Conservation (phyloP, 2,329 filamentous ascomycete species). For the Fusarium dimerum region DNA sequence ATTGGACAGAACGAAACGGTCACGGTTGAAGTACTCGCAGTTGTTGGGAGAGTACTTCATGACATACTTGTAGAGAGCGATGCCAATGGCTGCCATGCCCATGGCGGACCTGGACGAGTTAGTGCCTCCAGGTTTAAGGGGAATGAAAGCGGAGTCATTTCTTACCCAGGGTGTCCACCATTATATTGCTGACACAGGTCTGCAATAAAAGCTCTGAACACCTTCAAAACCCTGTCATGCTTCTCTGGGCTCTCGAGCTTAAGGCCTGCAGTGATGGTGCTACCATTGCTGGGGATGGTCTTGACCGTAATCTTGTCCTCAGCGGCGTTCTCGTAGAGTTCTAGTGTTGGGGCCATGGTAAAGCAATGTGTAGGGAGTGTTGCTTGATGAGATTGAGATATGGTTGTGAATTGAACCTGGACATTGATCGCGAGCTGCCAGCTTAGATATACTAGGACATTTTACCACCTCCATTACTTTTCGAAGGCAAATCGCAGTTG, state of each 20-base stretch:
- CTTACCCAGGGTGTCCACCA: conserved; percentile 67
- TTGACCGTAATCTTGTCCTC: no score
- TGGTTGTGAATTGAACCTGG: no score
- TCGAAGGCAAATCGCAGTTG: no score
- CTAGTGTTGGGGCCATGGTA: no score
- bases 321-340: no score
- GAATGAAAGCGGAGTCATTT: no score
- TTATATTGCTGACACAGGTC: conserved; percentile 71
- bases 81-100: conserved; percentile 62
- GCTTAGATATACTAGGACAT: no score
- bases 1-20: conserved; percentile 64
- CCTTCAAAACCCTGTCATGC: conserved; percentile 55
- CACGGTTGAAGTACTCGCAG: conserved; percentile 60
- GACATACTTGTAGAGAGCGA: conserved; percentile 60
- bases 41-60: conserved; percentile 60
- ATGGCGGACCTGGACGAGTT: conserved; percentile 43
- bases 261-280: background rate
- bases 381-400: no score
- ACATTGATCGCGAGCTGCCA: no score
- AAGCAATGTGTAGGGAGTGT: no score
- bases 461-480: no score
- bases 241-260: conserved; percentile 26
- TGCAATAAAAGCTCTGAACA: conserved; percentile 64
- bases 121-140: background rate
- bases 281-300: no score